Evolutionary conservation across 176 grass and related monocot genomes (phyloP), one percentile per base, ranked within the genome.

Genomic region (Guadua angustifolia): DNA sequence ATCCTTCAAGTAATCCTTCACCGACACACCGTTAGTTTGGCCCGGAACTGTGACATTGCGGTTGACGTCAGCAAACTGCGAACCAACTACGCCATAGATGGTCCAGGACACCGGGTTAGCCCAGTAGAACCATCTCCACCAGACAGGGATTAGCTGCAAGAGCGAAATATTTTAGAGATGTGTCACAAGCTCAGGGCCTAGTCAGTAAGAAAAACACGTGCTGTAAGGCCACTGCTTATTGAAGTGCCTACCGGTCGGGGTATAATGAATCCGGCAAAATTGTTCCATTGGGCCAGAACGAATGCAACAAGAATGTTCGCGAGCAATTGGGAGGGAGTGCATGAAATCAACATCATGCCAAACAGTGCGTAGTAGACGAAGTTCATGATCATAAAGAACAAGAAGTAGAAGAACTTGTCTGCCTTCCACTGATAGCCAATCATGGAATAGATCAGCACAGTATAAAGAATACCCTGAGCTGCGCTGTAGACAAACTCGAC

Each of bases 71-170:
- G 61, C 79, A 13, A 94, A 79, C 59, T 98, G 95, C 0, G 95
- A 94, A 3, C 84, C 73, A 8, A 98, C 60, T 0, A 91, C 70
- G 13, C 95, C 95, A 53, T 98, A 94, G 29, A 93, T 94, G 24
- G 90, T 91, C 92, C 92, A 94, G 4, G 95, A 76, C 19, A 98
- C 84, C 8, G 95, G 95, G 62, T 94, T 84, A 10, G 65, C 86
- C 95, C 95, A 98, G 82, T 94, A 94, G 71, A 90, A 98, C 95
- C 95, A 98, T 77, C 95, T 94, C 95, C 95, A 98, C 95, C 95
- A 98, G 67, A 91, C 60, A 1, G 95, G 95, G 57, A 98, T 86
- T 3, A 15, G 25, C 95, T 97, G 44, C 60, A 86, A 55, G 36
- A 83, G 7, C 10, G 4, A 82, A 64, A 32, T 14, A 11, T 6